A percentile compares a stretch with the other conserved stretches of the same genome.
These are phyloP conservation scores for Dactylellina cionopaga DNA, from an alignment of 2,329 filamentous ascomycete species.

Conservation along the genomic window DNA sequence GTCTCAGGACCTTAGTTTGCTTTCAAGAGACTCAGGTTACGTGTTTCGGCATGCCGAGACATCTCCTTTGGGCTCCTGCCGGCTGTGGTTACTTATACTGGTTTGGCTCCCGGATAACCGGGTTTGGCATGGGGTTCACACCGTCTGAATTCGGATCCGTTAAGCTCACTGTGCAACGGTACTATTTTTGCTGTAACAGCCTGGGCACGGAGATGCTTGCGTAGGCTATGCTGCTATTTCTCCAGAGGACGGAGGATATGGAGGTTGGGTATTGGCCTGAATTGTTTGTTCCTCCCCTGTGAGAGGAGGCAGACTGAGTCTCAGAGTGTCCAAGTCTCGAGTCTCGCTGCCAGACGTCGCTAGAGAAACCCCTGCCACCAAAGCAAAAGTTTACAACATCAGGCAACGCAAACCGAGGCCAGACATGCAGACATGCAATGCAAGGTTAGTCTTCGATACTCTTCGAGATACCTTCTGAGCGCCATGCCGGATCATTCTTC, in stretches of 20 bases:
- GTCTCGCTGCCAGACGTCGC: too few relatives aligned
- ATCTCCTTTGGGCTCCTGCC: slow-evolving; percentile 4
- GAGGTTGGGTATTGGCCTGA: neutral
- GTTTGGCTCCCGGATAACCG: slow-evolving; percentile 23
- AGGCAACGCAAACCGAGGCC: slow-evolving; percentile 22
- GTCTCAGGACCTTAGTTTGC: slow-evolving; percentile 17
- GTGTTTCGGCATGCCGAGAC: slow-evolving; percentile 27
- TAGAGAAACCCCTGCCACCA: slow-evolving; percentile 16
- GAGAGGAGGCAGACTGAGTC: too few relatives aligned
- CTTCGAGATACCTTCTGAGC: slow-evolving; percentile 6
- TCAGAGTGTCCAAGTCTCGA: too few relatives aligned
- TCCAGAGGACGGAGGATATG: slow-evolving; percentile 13
- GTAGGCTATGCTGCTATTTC: slow-evolving; percentile 20
- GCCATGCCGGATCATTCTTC: slow-evolving; percentile 27
- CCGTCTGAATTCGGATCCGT: slow-evolving; percentile 20
- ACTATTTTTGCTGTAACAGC: slow-evolving; percentile 26
- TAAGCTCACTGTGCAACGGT: slow-evolving; percentile 19
- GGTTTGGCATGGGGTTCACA: slow-evolving; percentile 19
- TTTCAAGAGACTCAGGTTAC: slow-evolving; percentile 16
- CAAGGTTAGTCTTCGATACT: neutral
- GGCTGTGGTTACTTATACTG: slow-evolving; percentile 19
- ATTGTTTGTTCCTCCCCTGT: too few relatives aligned
- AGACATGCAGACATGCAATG: neutral
- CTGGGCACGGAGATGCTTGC: slow-evolving; percentile 14
- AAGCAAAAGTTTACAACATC: slow-evolving; percentile 39